Conservation (phyloP, 1,284 basidiomycete species). For the Ustilago loliicola region DNA sequence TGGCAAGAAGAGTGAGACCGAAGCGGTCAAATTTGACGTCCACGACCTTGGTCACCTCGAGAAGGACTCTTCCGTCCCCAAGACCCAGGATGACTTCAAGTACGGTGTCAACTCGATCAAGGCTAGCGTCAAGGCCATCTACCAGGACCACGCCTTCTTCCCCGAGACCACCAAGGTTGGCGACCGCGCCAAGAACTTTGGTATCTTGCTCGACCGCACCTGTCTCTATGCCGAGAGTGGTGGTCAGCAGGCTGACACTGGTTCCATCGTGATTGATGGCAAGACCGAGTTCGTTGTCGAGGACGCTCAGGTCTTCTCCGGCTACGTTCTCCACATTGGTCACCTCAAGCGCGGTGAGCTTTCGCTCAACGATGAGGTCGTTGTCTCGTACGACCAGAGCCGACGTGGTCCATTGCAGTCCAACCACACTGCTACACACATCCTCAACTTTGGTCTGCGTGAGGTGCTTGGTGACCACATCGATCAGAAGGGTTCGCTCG, state of each 20-base stretch:
- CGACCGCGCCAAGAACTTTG: constrained; percentile 78
- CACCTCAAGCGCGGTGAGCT: constrained; percentile 82
- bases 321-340: constrained; percentile 91
- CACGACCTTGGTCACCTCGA: constrained; percentile 92
- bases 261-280: constrained; percentile 92
- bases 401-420: constrained; percentile 94
- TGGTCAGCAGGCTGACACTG: constrained; percentile 97
- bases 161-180: constrained; percentile 64
- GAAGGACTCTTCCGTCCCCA: constrained; percentile 82
- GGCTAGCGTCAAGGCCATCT: constrained; percentile 86
- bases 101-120: constrained; percentile 80
- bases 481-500: constrained; percentile 97
- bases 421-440: constrained; percentile 98
- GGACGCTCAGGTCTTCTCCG: constrained; percentile 88
- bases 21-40: constrained; percentile 89
- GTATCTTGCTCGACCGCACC: constrained; percentile 91
- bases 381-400: constrained; percentile 80
- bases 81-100: constrained; percentile 93
- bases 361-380: constrained; percentile 78
- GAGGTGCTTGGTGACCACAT: constrained; percentile 96
- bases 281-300: constrained; percentile 91
- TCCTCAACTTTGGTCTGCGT: constrained; percentile 92
- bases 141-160: constrained; percentile 83
- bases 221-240: constrained; percentile 98
- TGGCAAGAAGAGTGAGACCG: constrained; percentile 76